Conservation (phyloP, 1,284 basidiomycete genomes). For the Rhodotorula sp. region DNA sequence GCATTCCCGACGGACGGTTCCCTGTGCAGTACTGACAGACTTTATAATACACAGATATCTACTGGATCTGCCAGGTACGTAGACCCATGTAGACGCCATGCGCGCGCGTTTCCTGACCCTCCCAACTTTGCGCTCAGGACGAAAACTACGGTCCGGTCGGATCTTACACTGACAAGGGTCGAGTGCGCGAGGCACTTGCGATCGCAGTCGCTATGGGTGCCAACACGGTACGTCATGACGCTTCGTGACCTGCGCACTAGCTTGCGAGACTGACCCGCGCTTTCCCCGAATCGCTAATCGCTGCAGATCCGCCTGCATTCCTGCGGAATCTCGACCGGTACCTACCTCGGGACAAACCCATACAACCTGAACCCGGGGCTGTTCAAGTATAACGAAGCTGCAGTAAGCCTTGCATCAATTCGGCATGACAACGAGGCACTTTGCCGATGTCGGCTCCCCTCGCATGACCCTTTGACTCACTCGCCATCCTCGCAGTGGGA, state of each 20-base stretch:
- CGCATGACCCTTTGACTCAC: too few species aligned
- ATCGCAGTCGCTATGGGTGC: constrained; percentile 38
- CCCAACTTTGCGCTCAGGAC: neutral
- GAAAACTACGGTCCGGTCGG: constrained; percentile 24
- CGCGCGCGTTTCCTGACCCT: neutral
- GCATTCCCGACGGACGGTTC: too few species aligned
- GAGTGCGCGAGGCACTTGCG: constrained; percentile 31
- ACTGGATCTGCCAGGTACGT: constrained; percentile 28
- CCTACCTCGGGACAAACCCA: neutral
- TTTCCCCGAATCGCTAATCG: too few species aligned
- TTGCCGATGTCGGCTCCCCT: neutral
- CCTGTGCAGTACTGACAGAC: too few species aligned
- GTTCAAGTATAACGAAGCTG: neutral
- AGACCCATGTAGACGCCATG: neutral
- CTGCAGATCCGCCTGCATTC: constrained; percentile 16
- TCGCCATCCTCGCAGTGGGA: neutral
- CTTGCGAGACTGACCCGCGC: neutral
- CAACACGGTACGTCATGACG: constrained; percentile 16
- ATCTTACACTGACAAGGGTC: constrained; percentile 30
- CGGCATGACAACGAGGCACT: neutral
- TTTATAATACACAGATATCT: constrained; percentile 29
- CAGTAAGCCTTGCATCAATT: neutral
- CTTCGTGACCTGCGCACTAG: neutral
- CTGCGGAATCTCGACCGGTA: constrained; percentile 28
- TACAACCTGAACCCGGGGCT: constrained; percentile 13